These are phyloP conservation scores for Penicillium corylophilum DNA, from an alignment of 2,329 filamentous ascomycete genomes.

Conservation along the genomic window DNA sequence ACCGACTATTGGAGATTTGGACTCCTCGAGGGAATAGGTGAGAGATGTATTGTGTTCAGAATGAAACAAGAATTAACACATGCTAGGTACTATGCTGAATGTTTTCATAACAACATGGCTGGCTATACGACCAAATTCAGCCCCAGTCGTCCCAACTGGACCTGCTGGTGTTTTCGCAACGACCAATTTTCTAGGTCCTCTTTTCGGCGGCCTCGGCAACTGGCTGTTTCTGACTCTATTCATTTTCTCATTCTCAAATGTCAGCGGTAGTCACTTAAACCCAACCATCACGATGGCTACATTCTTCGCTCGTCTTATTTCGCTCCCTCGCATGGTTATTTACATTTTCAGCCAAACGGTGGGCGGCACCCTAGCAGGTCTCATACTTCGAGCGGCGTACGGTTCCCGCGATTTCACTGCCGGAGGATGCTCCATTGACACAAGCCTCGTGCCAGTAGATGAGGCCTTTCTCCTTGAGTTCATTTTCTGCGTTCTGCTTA, in stretches of 20 bases:
- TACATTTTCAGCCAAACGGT: constrained; percentile 49
- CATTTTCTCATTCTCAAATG: constrained; percentile 51
- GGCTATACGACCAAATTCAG: no score
- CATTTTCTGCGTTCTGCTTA: constrained; percentile 44
- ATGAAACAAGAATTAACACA: no score
- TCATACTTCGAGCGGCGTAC: constrained; percentile 36
- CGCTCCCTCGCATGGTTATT: constrained; percentile 49
- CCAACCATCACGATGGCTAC: constrained; percentile 55
- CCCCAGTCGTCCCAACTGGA: constrained; percentile 1
- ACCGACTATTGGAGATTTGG: constrained; percentile 43
- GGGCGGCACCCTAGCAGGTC: constrained; percentile 48
- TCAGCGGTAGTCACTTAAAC: constrained; percentile 55
- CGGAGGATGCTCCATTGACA: constrained; percentile 42
- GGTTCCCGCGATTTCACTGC: constrained; percentile 24
- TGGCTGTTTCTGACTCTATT: constrained; percentile 44
- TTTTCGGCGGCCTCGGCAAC: constrained; percentile 42
- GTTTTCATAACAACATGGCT: no score
- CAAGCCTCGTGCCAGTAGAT: constrained; percentile 33
- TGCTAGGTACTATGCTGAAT: no score
- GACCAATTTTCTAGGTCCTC: constrained; percentile 28
- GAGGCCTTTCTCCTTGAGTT: constrained; percentile 52
- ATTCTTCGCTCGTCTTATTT: constrained; percentile 51
- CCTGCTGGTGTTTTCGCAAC: constrained; percentile 30
- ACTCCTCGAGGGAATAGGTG: constrained; percentile 42
- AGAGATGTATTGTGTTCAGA: no score